Percentiles rank a stretch among this genome's conserved stretches.
Conservation (phyloP, 2,329 filamentous ascomycete species). For the Rhytidhysteron rufulum region DNA sequence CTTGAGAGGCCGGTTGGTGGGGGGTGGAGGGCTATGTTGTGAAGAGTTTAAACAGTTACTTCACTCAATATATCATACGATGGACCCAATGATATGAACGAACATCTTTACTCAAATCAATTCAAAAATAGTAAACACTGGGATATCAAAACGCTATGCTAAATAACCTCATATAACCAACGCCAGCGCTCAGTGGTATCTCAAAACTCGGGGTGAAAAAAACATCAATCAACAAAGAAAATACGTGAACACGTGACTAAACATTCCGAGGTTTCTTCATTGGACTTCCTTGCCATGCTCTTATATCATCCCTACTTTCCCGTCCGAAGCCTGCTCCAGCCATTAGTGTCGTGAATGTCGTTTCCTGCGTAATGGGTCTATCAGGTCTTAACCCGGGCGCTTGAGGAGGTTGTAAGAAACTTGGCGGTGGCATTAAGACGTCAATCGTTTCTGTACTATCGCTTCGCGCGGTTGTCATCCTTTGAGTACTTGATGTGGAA, state of each 20-base stretch:
- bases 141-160: too few species aligned
- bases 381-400: conserved; percentile 29
- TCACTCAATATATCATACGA: too few species aligned
- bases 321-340: conserved; percentile 39
- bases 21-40: conserved; percentile 39
- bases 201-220: not conserved
- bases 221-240: not conserved
- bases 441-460: conserved; percentile 43
- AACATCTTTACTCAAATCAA: too few species aligned
- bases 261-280: not conserved
- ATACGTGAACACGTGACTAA: not conserved
- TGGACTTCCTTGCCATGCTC: conserved; percentile 19
- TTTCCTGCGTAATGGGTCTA: conserved; percentile 27
- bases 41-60: too few species aligned
- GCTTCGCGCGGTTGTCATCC: conserved; percentile 16
- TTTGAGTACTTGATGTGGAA: conserved; percentile 8
- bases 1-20: conserved; percentile 40
- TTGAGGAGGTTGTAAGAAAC: conserved; percentile 29
- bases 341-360: conserved; percentile 42
- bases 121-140: too few species aligned
- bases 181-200: not conserved
- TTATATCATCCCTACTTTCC: conserved; percentile 21
- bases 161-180: too few species aligned
- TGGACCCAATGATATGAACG: too few species aligned
- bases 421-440: conserved; percentile 38